Evolutionary conservation across 371 early-diverging fungal species (phyloP).

Genomic region (Rhizopus stolonifer): DNA sequence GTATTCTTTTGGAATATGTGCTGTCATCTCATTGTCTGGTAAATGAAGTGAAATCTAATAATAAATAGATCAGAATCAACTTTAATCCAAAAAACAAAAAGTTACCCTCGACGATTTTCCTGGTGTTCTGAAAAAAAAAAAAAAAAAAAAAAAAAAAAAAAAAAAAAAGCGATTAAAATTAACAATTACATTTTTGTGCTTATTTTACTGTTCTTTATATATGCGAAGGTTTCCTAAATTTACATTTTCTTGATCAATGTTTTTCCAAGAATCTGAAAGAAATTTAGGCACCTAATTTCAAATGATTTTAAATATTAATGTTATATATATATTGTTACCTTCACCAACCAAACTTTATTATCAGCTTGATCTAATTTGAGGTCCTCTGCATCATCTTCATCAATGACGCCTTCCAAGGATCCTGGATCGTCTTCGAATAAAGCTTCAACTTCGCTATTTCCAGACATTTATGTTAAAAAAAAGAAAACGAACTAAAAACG

Average conservation of each 20-base stretch:
- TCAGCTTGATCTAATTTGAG: conserved; percentile 63
- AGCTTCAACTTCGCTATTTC: conserved; percentile 50
- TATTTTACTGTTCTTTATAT: conserved; percentile 53
- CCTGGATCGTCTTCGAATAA: conserved; percentile 66
- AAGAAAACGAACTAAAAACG: conserved; percentile 1
- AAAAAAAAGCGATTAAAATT: too few relatives aligned
- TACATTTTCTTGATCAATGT: conserved; percentile 62
- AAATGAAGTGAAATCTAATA: conserved; percentile 60
- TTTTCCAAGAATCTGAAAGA: conserved; percentile 80
- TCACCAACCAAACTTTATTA: conserved; percentile 88
- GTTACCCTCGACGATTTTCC: conserved; percentile 21
- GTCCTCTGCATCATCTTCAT: conserved; percentile 74
- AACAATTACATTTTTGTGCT: background rate
- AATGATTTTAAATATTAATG: too few relatives aligned
- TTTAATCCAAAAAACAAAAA: background rate
- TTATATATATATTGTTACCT: too few relatives aligned
- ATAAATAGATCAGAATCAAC: background rate
- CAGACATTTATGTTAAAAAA: conserved; percentile 22
- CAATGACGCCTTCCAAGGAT: conserved; percentile 45
- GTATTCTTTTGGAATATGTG: conserved; percentile 73
- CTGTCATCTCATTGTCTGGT: conserved; percentile 52
- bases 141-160: background rate
- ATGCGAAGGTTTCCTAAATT: conserved; percentile 83
- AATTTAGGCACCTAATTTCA: conserved; percentile 70
- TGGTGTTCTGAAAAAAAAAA: conserved; percentile 29